A percentile compares a stretch with the other conserved stretches of the same genome.
Conservation (phyloP, 2,329 filamentous ascomycete genomes). For the Seiridium cupressi region DNA sequence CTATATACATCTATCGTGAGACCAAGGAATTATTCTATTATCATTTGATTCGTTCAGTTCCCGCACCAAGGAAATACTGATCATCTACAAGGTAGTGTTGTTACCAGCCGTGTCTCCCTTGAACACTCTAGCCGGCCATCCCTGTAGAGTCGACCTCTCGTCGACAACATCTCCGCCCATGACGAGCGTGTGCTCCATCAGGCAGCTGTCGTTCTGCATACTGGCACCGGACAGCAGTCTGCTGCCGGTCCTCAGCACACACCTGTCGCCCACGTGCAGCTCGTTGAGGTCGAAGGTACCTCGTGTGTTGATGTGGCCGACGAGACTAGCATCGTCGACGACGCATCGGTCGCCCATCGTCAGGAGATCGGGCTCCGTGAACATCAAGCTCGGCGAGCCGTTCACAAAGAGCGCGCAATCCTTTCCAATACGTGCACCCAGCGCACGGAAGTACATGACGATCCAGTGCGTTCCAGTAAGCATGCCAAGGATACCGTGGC, state of each 20-base stretch:
- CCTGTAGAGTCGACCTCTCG: constrained; percentile 48
- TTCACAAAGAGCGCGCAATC: constrained; percentile 56
- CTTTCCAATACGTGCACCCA: constrained; percentile 52
- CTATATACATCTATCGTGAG: constrained; percentile 1
- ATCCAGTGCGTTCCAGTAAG: constrained; percentile 53
- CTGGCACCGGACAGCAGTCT: constrained; percentile 50
- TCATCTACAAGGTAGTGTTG: background rate
- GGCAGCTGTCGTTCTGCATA: constrained; percentile 51
- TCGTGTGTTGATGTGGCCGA: constrained; percentile 55
- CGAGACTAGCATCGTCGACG: constrained; percentile 55
- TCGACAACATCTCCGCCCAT: constrained; percentile 56
- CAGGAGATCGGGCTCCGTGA: constrained; percentile 57
- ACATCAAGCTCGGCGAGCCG: constrained; percentile 49
- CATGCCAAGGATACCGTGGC: constrained; percentile 49
- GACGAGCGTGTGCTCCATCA: constrained; percentile 57
- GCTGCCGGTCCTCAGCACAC: constrained; percentile 50
- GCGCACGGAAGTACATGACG: constrained; percentile 49
- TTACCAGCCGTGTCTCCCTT: constrained; percentile 4
- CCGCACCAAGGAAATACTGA: background rate
- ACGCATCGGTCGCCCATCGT: constrained; percentile 50
- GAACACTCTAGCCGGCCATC: constrained; percentile 47
- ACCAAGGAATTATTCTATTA: background rate
- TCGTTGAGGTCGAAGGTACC: constrained; percentile 55
- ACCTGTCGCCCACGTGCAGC: constrained; percentile 47
- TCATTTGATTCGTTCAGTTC: background rate